Conservation (phyloP, 257 asterid species). For the Solanum paucissectum region DNA sequence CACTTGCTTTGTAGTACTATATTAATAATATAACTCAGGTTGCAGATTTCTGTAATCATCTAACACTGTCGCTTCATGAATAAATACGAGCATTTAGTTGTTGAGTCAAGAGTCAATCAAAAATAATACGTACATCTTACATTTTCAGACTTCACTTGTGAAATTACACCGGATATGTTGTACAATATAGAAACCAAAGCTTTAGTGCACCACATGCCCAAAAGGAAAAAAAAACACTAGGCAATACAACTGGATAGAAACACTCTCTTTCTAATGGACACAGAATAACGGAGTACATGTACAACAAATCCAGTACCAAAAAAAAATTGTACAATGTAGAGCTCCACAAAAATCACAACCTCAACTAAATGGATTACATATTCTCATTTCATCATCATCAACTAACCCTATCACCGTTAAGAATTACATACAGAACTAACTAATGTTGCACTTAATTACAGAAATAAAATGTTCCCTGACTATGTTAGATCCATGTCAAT, state of each 20-base stretch:
- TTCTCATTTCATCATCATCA: background rate
- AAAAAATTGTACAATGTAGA: background rate
- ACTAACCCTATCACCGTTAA: background rate
- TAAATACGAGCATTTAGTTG: background rate
- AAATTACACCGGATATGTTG: accelerated
- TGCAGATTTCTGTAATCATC: background rate
- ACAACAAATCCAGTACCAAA: background rate
- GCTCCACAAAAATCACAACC: background rate
- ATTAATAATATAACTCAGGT: background rate
- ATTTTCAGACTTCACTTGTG: accelerated
- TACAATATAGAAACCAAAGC: background rate
- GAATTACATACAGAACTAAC: background rate
- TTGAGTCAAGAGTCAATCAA: too few relatives aligned
- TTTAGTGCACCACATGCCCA: background rate
- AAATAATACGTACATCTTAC: too few relatives aligned
- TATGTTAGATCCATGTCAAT: background rate
- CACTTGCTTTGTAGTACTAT: background rate
- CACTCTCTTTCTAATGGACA: background rate
- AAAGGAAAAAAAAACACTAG: background rate
- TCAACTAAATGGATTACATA: background rate
- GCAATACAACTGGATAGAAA: background rate
- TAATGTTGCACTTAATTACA: background rate
- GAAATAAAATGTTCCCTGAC: background rate
- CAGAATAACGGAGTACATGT: background rate
- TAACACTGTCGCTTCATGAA: background rate